phyloP scores from a whole-genome alignment of 805 yeast species.

The Pichia eremophila region DNA sequence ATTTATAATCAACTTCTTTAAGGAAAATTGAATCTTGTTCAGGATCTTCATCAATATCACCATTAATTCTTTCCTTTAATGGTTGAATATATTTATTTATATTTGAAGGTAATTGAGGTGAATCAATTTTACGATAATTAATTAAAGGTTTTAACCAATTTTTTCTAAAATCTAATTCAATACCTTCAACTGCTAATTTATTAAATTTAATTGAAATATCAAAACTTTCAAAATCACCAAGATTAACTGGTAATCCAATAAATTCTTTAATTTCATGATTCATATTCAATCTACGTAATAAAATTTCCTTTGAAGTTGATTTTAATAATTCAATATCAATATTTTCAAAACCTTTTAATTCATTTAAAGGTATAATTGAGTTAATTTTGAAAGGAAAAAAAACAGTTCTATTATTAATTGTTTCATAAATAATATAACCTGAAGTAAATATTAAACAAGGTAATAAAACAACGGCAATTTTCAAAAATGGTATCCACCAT shows the following conservation, averaged over 20 bases:
- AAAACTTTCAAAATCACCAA: constrained; percentile 22
- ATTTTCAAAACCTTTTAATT: constrained; percentile 19
- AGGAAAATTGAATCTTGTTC: constrained; percentile 17
- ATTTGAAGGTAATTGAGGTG: constrained; percentile 16
- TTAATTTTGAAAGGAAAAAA: constrained; percentile 26
- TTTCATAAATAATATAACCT: constrained; percentile 23
- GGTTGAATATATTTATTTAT: constrained; percentile 26
- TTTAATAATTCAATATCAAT: constrained; percentile 23
- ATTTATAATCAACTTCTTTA: constrained; percentile 23
- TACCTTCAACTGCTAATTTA: constrained; percentile 23
- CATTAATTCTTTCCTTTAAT: constrained; percentile 15
- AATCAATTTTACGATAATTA: constrained; percentile 18
- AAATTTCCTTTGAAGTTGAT: constrained; percentile 16
- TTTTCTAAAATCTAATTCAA: constrained; percentile 23
- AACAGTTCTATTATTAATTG: constrained; percentile 21
- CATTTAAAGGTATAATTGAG: constrained; percentile 18
- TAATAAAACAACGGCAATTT: constrained; percentile 8
- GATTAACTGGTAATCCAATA: constrained; percentile 25
- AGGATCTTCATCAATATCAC: constrained; percentile 17
- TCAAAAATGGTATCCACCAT: constrained; percentile 12
- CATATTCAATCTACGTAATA: constrained; percentile 24
- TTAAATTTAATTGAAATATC: constrained; percentile 24
- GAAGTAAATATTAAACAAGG: constrained; percentile 14
- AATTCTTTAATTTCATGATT: constrained; percentile 19
- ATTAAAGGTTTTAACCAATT: constrained; percentile 22